Conservation (phyloP, 2,329 filamentous ascomycete species). For the Pseudogymnoascus sp. region DNA sequence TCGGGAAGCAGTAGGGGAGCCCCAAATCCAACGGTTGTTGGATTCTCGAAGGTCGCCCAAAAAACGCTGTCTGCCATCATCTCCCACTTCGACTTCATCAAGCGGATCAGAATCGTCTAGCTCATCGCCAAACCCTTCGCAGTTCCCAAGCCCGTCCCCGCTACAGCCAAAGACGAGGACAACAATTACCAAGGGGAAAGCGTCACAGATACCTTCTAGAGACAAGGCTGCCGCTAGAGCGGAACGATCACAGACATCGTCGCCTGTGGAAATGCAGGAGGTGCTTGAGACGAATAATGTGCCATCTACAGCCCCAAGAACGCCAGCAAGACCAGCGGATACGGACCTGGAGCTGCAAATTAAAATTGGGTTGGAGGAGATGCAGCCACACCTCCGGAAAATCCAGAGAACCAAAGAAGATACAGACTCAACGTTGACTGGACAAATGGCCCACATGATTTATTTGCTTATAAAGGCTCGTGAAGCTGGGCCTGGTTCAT, state of each 20-base stretch:
- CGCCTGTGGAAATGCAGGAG: not conserved
- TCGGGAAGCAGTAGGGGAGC: not conserved
- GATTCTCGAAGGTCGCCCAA: too few species aligned
- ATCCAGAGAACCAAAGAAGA: too few species aligned
- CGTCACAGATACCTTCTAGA: not conserved
- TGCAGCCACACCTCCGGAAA: too few species aligned
- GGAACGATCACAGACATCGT: not conserved
- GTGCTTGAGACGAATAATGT: not conserved
- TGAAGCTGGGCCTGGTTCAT: too few species aligned
- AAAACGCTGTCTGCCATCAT: not conserved
- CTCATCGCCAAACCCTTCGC: not conserved
- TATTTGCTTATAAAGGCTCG: too few species aligned
- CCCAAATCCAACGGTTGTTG: too few species aligned
- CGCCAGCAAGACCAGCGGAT: too few species aligned
- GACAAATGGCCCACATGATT: too few species aligned
- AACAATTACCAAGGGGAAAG: not conserved
- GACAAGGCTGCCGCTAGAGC: not conserved
- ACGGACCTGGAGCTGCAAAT: too few species aligned
- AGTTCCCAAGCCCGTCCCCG: not conserved
- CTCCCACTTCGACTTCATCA: not conserved
- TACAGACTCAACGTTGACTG: too few species aligned
- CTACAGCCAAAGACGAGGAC: not conserved
- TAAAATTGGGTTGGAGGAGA: too few species aligned
- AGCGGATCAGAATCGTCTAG: not conserved
- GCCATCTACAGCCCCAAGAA: not conserved